Base-by-base conservation (phyloP, 345 rosid genomes). In the Lepidium aucheri region DNA sequence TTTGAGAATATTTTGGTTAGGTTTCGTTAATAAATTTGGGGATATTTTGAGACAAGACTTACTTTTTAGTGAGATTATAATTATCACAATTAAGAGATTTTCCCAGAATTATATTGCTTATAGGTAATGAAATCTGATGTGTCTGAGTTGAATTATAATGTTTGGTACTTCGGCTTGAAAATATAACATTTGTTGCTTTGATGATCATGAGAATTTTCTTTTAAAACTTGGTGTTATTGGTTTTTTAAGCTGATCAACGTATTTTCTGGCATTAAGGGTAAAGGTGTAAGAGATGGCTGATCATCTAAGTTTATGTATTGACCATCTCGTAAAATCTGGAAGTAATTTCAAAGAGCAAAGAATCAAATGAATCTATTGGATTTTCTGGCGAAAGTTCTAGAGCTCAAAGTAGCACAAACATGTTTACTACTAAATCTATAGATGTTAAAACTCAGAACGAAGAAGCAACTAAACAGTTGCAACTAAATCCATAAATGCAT, bases 231-330 rank as follows among this genome's bases (percentile, higher is more conserved):
- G 51, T 14, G 11, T 15, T 34, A 4, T 33, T 44, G 6, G 24
- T 28, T 35, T 53, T 20, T 6, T 15, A 42, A 52, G n/a, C 45
- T 59, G 70, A 58, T 77, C 72, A 71, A 61, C 66, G 63, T 67
- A 11, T 32, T 22, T 18, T 60, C 67, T 14, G 1, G 44, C n/a
- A 36, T 65, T 14, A 58, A 55, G 24, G 43, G 13, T 49, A 15
- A 35, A 30, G 28, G 51, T 38, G 49, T 17, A 14, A 52, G 51
- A 55, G 76, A 90, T 89, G 98, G 78, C 87, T 50, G 97, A 86
- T 83, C 88, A 85, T 77, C 70, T 84, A 69, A 86, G 80, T 67
- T 68, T 83, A 70, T 74, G 75, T 38, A 89, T 80, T 7, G 97
- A 89, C 73, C 86, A 77, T 65, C 74, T 85, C 63, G 59, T 63